Evolutionary conservation across 805 yeast species (phyloP).

Genomic region (Scheffersomyces ergatensis): DNA sequence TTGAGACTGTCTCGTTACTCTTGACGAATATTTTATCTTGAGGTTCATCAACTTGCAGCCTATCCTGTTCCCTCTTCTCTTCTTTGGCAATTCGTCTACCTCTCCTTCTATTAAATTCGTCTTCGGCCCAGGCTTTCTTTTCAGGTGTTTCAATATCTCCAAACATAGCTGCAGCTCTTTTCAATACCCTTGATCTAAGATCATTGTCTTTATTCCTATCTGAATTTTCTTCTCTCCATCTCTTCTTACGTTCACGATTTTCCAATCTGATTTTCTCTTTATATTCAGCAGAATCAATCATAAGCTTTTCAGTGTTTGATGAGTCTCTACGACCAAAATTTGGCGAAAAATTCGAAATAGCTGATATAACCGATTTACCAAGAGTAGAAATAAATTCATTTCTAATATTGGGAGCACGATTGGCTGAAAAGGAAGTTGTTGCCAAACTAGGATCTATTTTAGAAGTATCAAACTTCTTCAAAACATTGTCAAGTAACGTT

Average conservation of each 20-base stretch:
- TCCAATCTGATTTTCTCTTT: slow-evolving; percentile 61
- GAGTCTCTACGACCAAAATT: slow-evolving; percentile 13
- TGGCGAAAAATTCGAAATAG: slow-evolving; percentile 22
- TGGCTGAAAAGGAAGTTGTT: not conserved
- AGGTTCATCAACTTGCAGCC: not conserved
- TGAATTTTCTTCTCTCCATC: slow-evolving; percentile 79
- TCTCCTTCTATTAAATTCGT: slow-evolving; percentile 67
- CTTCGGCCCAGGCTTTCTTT: slow-evolving; percentile 65
- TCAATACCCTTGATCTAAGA: slow-evolving; percentile 70
- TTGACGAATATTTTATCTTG: slow-evolving; percentile 10
- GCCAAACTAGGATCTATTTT: slow-evolving; percentile 5
- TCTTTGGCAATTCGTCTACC: slow-evolving; percentile 54
- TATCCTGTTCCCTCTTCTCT: slow-evolving; percentile 23
- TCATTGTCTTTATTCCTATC: slow-evolving; percentile 87
- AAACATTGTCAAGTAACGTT: slow-evolving; percentile 20
- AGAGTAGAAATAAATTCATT: slow-evolving; percentile 10
- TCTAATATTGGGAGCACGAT: not conserved
- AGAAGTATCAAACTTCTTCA: slow-evolving; percentile 13
- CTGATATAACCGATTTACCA: slow-evolving; percentile 18
- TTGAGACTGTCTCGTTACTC: slow-evolving; percentile 14
- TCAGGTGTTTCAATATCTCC: slow-evolving; percentile 58
- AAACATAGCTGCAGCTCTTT: slow-evolving; percentile 65
- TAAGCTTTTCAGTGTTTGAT: slow-evolving; percentile 20
- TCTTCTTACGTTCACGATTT: slow-evolving; percentile 74
- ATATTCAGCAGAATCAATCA: slow-evolving; percentile 32